Base-by-base conservation (phyloP, 805 yeast species). In the Wickerhamiella galacta region DNA sequence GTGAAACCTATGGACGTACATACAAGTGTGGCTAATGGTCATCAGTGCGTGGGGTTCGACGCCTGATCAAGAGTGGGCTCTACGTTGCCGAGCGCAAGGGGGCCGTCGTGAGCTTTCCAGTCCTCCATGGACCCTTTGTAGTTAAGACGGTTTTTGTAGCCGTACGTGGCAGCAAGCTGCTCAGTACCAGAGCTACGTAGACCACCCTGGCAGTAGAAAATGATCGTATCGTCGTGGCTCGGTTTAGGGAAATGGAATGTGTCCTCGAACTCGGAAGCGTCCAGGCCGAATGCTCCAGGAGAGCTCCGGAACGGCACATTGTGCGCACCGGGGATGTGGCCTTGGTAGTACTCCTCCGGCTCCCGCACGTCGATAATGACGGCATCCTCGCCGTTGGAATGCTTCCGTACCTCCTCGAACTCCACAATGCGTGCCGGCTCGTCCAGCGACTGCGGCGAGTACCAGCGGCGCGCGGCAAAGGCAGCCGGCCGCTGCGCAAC, bases 141-240 rank as follows among this genome's bases (percentile, higher is more conserved):
- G 54, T 83, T 80, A 36, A 85, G 82, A 43, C 95, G 68, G 45
- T 78, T 68, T 31, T 66, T 58, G 57, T 87, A 87, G 8, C 95
- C 96, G 56, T 75, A 81, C 16, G 93, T 78, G 39, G 72, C 69
- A 10, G 96, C 96, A 49, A 87, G 64, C 50, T 81, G 93, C 52
- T 82, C 94, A 27, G 95, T 85, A 40, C 82, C 81, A 28, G 81
- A 66, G 16, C 92, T 76, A 61, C 98, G 73, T 30, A 83, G 78
- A 36, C 98, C 98, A 6, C 79, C 94, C 31, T 78, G 70, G 57
- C 98, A 87, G 59, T 85, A 85, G 57, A 87, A 85, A 26, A 87
- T 68, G 50, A 87, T 62, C 43, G 80, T 79, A 49, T 77, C 70
- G 32, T 72, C 73, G 30, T 60, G 54, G 5, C 58, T 45, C 3